phyloP scores from a whole-genome alignment of 2,329 filamentous ascomycete species.

The Neocucurbitaria cava region DNA sequence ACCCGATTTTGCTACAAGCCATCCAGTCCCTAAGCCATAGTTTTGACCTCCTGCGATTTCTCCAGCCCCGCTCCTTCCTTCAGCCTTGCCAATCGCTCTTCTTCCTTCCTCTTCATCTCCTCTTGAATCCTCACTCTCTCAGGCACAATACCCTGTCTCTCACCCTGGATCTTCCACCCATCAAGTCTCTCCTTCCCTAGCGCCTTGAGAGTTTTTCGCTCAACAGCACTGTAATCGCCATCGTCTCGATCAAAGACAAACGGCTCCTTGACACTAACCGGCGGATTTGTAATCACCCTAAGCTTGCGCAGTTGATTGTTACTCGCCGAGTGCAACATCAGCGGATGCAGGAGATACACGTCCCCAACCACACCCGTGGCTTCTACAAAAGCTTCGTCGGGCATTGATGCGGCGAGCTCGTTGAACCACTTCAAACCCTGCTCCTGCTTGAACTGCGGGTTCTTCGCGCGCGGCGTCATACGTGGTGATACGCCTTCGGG shows the following conservation, averaged over 20 bases:
- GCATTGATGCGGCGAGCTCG: constrained; percentile 45
- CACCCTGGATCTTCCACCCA: constrained; percentile 61
- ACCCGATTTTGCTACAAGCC: not conserved
- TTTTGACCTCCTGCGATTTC: constrained; percentile 16
- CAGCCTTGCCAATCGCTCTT: constrained; percentile 53
- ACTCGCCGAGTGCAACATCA: constrained; percentile 66
- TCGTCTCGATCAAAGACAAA: constrained; percentile 61
- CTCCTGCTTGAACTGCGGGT: constrained; percentile 55
- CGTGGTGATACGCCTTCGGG: constrained; percentile 71
- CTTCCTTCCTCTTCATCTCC: constrained; percentile 58
- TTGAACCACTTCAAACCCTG: constrained; percentile 56
- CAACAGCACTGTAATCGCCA: constrained; percentile 62
- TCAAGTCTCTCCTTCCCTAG: constrained; percentile 57
- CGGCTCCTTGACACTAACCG: constrained; percentile 60
- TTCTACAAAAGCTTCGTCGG: constrained; percentile 59
- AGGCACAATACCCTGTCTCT: constrained; percentile 60
- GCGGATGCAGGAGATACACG: constrained; percentile 65
- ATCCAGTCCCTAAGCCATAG: constrained; percentile 14
- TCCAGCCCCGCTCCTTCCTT: constrained; percentile 24
- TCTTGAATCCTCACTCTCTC: constrained; percentile 57
- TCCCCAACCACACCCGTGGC: constrained; percentile 62
- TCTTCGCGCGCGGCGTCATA: constrained; percentile 63
- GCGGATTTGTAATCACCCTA: constrained; percentile 64
- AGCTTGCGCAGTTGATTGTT: constrained; percentile 57
- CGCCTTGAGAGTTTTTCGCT: constrained; percentile 61